phyloP scores from a whole-genome alignment of 108 stramenopile genomes.

The Cyclotella baltica region DNA sequence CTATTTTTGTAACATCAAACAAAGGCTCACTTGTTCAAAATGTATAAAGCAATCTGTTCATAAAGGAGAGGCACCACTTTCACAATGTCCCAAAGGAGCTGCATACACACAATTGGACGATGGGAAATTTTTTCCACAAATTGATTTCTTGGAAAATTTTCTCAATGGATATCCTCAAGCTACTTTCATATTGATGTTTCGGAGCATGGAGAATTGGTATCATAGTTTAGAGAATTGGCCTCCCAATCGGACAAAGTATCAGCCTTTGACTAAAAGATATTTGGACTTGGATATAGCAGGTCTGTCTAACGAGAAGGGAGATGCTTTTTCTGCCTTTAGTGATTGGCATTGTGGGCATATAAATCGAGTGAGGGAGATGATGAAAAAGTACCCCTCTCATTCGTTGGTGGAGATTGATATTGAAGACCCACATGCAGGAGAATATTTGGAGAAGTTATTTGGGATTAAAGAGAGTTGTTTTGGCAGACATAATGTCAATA shows the following conservation, averaged over 20 bases:
- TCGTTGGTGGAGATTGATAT: slow-evolving; percentile 39
- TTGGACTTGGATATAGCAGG: slow-evolving; percentile 10
- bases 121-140: slow-evolving; percentile 27
- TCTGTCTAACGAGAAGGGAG: slow-evolving; percentile 10
- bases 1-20: not conserved
- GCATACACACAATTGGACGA: slow-evolving; percentile 18
- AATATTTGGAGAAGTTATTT: slow-evolving; percentile 12
- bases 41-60: slow-evolving; percentile 1
- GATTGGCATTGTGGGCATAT: slow-evolving; percentile 23
- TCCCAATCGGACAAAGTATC: not conserved
- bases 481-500: slow-evolving; percentile 10
- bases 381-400: slow-evolving; percentile 24
- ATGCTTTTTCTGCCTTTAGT: slow-evolving; percentile 7
- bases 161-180: slow-evolving; percentile 11
- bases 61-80: not conserved
- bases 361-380: slow-evolving; percentile 11
- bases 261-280: not conserved
- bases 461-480: slow-evolving; percentile 25
- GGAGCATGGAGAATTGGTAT: slow-evolving; percentile 26
- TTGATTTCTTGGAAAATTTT: slow-evolving; percentile 6
- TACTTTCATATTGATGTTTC: slow-evolving; percentile 28
- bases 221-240: slow-evolving; percentile 26
- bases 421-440: slow-evolving; percentile 14
- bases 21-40: not conserved
- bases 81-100: not conserved